These are phyloP conservation scores for Antrodiella citrinella DNA, from an alignment of 768 basidiomycete genomes.

Conservation along the genomic window DNA sequence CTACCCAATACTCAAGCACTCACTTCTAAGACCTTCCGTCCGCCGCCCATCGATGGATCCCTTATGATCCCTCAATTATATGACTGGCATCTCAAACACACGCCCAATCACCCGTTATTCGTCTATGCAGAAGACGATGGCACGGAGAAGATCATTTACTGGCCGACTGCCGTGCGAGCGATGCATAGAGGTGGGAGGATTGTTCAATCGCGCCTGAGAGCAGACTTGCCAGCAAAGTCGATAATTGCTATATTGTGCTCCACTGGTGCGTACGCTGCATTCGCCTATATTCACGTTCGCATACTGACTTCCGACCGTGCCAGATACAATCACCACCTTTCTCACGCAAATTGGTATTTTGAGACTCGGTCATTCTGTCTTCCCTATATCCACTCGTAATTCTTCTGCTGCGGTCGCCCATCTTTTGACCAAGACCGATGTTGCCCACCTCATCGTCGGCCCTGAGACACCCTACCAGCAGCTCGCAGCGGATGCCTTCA, in stretches of 20 bases:
- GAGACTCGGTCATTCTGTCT: slow-evolving; percentile 3
- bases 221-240: neutral
- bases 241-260: neutral
- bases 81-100: slow-evolving; percentile 26
- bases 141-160: slow-evolving; percentile 6
- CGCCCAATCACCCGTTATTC: slow-evolving; percentile 26
- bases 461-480: slow-evolving; percentile 16
- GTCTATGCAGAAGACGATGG: slow-evolving; percentile 14
- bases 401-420: slow-evolving; percentile 20
- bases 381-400: slow-evolving; percentile 18
- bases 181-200: slow-evolving; percentile 18
- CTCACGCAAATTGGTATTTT: neutral
- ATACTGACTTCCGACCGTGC: neutral
- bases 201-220: neutral
- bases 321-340: slow-evolving; percentile 5
- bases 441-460: slow-evolving; percentile 20
- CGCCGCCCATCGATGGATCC: slow-evolving; percentile 26
- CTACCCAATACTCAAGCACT: neutral
- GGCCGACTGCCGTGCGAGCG: slow-evolving; percentile 11
- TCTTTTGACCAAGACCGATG: slow-evolving; percentile 16
- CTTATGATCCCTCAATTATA: slow-evolving; percentile 27
- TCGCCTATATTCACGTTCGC: neutral
- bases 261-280: slow-evolving; percentile 3
- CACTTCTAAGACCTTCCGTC: slow-evolving; percentile 20
- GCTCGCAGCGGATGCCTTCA: slow-evolving; percentile 14